A percentile compares a stretch with the other conserved stretches of the same genome.
These are phyloP conservation scores for Francoa sonchifolia DNA, from an alignment of 441 rosid genomes.

Conservation along the genomic window DNA sequence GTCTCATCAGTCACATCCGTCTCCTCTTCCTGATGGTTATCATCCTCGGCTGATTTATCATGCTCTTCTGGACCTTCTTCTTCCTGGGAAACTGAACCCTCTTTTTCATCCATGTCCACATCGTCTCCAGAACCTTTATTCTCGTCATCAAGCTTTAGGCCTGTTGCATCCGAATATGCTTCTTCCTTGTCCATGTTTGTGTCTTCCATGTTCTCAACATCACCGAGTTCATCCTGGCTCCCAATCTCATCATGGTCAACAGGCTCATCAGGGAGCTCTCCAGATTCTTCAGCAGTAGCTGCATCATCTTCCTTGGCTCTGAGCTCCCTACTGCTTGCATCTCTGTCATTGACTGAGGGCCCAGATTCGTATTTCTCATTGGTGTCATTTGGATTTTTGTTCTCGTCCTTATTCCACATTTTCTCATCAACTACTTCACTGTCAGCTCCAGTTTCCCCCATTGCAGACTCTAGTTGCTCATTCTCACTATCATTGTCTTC, in stretches of 20 bases:
- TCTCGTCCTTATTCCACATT: constrained; percentile 59
- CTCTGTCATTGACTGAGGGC: constrained; percentile 46
- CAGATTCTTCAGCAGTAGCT: constrained; percentile 31
- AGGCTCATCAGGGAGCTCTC: constrained; percentile 30
- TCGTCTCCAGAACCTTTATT: constrained; percentile 40
- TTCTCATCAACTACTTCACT: constrained; percentile 73
- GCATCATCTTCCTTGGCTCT: constrained; percentile 72
- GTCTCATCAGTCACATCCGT: constrained; percentile 31
- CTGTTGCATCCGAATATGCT: constrained; percentile 57
- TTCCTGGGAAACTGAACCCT: constrained; percentile 35
- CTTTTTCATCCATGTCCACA: constrained; percentile 35
- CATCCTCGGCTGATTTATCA: constrained; percentile 35
- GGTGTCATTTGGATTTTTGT: constrained; percentile 32
- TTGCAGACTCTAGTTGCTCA: constrained; percentile 58
- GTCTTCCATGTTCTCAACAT: constrained; percentile 45
- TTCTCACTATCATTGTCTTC: constrained; percentile 42
- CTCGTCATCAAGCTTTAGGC: constrained; percentile 39
- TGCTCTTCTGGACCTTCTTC: constrained; percentile 41
- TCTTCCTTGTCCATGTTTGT: constrained; percentile 50
- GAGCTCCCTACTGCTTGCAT: constrained; percentile 54
- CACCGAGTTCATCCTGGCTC: constrained; percentile 35
- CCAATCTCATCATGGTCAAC: constrained; percentile 31
- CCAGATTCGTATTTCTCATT: constrained; percentile 82
- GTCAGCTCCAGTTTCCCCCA: constrained; percentile 73
- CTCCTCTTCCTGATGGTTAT: constrained; percentile 24